Conservation (phyloP, 1,139 yeast species). For the Taiozyma sp. region DNA sequence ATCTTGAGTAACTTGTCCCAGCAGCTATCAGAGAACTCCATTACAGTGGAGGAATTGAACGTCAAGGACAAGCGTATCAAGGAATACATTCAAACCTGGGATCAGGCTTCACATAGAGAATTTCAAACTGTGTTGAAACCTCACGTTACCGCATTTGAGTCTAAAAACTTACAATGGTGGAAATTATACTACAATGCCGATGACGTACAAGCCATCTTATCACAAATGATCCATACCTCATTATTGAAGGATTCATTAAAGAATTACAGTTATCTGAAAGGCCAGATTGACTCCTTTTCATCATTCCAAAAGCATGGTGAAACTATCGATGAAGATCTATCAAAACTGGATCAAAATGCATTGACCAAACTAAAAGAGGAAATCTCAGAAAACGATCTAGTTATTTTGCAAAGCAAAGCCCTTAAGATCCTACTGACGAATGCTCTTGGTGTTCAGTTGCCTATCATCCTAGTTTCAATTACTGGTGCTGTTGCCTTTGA, state of each 20-base stretch:
- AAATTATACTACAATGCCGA: conserved; percentile 22
- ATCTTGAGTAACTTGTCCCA: conserved; percentile 19
- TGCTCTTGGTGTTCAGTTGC: conserved; percentile 28
- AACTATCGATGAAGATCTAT: conserved; percentile 9
- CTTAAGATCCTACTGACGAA: conserved; percentile 23
- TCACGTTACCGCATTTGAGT: conserved; percentile 23
- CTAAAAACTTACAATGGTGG: conserved; percentile 22
- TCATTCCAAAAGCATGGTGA: conserved; percentile 13
- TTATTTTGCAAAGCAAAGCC: conserved; percentile 22
- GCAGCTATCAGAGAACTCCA: conserved; percentile 17
- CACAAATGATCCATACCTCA: conserved; percentile 19
- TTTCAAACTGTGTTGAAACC: conserved; percentile 26
- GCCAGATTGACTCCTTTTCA: conserved; percentile 23
- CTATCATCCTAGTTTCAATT: conserved; percentile 22
- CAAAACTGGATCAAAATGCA: conserved; percentile 13
- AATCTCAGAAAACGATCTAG: conserved; percentile 18
- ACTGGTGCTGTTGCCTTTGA: conserved; percentile 25
- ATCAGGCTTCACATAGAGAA: conserved; percentile 25
- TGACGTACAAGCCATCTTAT: conserved; percentile 19
- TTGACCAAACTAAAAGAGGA: conserved; percentile 16
- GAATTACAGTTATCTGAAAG: conserved; percentile 24
- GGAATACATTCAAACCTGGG: conserved; percentile 25
- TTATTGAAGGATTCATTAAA: conserved; percentile 19
- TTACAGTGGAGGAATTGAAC: conserved; percentile 15
- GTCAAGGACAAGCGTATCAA: conserved; percentile 14